These are phyloP conservation scores for Floccularia luteovirens DNA, from an alignment of 768 basidiomycete species.

Conservation along the genomic window DNA sequence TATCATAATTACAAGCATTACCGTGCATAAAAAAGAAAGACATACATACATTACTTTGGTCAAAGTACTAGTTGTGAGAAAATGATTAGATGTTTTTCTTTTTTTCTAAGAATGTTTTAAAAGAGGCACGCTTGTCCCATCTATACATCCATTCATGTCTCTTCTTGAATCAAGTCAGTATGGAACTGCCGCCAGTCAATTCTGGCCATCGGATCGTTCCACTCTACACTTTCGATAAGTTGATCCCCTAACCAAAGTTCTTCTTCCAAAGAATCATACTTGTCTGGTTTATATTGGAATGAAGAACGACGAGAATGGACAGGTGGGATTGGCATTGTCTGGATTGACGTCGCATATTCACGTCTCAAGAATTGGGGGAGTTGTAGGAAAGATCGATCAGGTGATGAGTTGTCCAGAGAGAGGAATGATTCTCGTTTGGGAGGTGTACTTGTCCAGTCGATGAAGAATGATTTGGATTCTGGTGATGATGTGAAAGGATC, in stretches of 20 bases:
- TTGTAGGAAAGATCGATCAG: slow-evolving; percentile 13
- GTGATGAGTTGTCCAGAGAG: slow-evolving; percentile 27
- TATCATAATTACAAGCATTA: too few relatives aligned
- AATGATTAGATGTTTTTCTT: not conserved
- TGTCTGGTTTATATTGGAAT: slow-evolving; percentile 16
- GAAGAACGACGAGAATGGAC: slow-evolving; percentile 22
- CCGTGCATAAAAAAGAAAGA: not conserved
- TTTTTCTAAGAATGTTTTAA: not conserved
- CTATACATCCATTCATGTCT: slow-evolving; percentile 1
- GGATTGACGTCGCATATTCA: slow-evolving; percentile 21
- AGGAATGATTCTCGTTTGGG: slow-evolving; percentile 32
- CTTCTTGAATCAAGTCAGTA: slow-evolving; percentile 29
- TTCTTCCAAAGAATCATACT: slow-evolving; percentile 19
- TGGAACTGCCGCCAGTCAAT: slow-evolving; percentile 58
- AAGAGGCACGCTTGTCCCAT: not conserved
- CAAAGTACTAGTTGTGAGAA: not conserved
- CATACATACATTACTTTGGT: not conserved
- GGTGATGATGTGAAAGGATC: slow-evolving; percentile 35
- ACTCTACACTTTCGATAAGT: slow-evolving; percentile 17
- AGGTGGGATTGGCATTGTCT: slow-evolving; percentile 15
- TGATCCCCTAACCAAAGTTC: slow-evolving; percentile 12
- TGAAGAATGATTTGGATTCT: slow-evolving; percentile 35
- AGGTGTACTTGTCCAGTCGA: slow-evolving; percentile 24
- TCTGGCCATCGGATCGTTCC: slow-evolving; percentile 28
- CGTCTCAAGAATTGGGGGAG: slow-evolving; percentile 12